These are phyloP conservation scores for Thelonectria olida DNA, from an alignment of 2,329 filamentous ascomycete species.

Conservation along the genomic window DNA sequence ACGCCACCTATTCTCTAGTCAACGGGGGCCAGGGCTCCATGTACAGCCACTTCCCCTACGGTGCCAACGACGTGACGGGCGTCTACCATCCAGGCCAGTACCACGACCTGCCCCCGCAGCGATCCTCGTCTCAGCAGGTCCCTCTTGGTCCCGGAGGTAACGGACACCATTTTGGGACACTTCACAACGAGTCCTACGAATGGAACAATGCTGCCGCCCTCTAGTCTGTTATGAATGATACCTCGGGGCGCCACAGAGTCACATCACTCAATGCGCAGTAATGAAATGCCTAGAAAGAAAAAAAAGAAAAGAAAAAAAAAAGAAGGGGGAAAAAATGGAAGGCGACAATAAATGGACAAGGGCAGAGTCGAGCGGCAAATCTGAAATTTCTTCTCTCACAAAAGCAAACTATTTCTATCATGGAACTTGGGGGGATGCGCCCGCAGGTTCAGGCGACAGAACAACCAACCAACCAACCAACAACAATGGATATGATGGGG, in stretches of 20 bases:
- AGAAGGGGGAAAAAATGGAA: neutral
- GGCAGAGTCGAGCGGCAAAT: constrained; percentile 16
- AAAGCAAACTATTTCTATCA: neutral
- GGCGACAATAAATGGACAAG: constrained; percentile 13
- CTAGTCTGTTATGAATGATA: constrained; percentile 20
- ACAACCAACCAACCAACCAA: constrained; percentile 2
- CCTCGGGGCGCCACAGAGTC: constrained; percentile 26
- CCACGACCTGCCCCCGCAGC: neutral
- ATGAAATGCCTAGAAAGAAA: neutral
- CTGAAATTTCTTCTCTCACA: neutral
- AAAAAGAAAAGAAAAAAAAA: neutral
- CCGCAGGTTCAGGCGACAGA: constrained; percentile 2
- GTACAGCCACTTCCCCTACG: constrained; percentile 39
- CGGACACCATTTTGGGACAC: constrained; percentile 31
- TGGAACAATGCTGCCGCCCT: constrained; percentile 30
- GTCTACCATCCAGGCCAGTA: constrained; percentile 33
- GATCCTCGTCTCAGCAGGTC: constrained; percentile 9
- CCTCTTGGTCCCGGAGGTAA: constrained; percentile 25
- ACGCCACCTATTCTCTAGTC: constrained; percentile 30
- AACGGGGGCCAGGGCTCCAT: constrained; percentile 26
- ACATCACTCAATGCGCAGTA: constrained; percentile 6
- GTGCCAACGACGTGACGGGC: constrained; percentile 38
- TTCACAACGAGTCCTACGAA: constrained; percentile 25
- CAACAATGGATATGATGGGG: neutral
- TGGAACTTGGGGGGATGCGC: neutral